These are phyloP conservation scores for Tylopilus subfusipes DNA, from an alignment of 768 basidiomycete species.

Conservation along the genomic window DNA sequence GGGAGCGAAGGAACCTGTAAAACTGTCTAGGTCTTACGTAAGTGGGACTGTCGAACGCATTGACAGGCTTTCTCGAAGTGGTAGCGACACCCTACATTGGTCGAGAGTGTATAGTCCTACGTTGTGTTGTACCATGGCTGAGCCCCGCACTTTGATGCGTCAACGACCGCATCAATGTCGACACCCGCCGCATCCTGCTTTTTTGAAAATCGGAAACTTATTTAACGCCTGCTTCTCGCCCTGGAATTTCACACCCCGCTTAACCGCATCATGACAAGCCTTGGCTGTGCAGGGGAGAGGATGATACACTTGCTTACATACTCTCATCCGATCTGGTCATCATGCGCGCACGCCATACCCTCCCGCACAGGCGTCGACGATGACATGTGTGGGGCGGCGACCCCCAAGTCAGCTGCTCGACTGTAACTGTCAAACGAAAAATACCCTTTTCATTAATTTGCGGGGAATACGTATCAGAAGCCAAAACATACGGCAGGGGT, in stretches of 20 bases:
- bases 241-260: slow-evolving; percentile 24
- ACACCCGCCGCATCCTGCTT: neutral
- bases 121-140: neutral
- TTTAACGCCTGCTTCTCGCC: slow-evolving; percentile 28
- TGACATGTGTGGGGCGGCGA: neutral
- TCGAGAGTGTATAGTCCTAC: neutral
- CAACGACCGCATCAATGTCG: slow-evolving; percentile 17
- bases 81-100: neutral
- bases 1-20: slow-evolving; percentile 5
- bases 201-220: slow-evolving; percentile 35
- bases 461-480: slow-evolving; percentile 13
- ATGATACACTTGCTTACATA: too few relatives aligned
- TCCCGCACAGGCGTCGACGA: neutral
- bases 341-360: neutral
- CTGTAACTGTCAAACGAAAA: slow-evolving; percentile 11
- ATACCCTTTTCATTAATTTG: slow-evolving; percentile 27
- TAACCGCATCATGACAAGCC: neutral
- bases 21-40: slow-evolving; percentile 17
- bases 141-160: slow-evolving; percentile 27
- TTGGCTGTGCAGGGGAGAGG: too few relatives aligned
- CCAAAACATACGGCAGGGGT: slow-evolving; percentile 22
- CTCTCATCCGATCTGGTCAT: too few relatives aligned
- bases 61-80: neutral
- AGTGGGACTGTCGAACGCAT: neutral
- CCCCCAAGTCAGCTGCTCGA: slow-evolving; percentile 13